Percentiles rank a stretch among this genome's conserved stretches.
Conservation (phyloP, 2,329 filamentous ascomycete species). For the Fusarium paranaense region DNA sequence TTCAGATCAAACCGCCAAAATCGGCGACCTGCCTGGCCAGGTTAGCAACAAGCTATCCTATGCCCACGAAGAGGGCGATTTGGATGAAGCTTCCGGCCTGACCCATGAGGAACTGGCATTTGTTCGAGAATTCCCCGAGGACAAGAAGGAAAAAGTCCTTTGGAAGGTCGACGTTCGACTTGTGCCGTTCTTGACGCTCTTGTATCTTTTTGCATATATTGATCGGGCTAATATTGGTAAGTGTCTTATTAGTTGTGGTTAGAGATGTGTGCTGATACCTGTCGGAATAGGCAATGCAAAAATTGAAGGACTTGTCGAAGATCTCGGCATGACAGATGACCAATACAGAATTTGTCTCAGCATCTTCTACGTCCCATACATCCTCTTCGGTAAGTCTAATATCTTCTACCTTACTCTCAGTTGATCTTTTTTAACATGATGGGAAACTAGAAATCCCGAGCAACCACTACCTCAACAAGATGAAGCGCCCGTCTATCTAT, state of each 20-base stretch:
- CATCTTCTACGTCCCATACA: not conserved
- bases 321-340: not conserved
- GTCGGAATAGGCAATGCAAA: not conserved
- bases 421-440: not conserved
- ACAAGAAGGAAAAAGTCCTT: not conserved
- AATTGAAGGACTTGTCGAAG: not conserved
- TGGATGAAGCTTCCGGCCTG: not conserved
- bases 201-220: not conserved
- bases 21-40: not conserved
- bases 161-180: not conserved
- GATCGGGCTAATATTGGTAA: not conserved
- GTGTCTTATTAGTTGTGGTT: not conserved
- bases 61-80: not conserved
- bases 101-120: not conserved
- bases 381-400: not conserved
- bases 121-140: not conserved
- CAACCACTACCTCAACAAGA: not conserved
- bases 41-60: not conserved
- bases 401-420: too few relatives aligned
- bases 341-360: not conserved
- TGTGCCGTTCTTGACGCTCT: not conserved
- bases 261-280: not conserved
- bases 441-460: not conserved
- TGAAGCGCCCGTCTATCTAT: not conserved
- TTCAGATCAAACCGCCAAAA: not conserved